phyloP scores from a whole-genome alignment of 768 basidiomycete species.

The Suillus subaureus region DNA sequence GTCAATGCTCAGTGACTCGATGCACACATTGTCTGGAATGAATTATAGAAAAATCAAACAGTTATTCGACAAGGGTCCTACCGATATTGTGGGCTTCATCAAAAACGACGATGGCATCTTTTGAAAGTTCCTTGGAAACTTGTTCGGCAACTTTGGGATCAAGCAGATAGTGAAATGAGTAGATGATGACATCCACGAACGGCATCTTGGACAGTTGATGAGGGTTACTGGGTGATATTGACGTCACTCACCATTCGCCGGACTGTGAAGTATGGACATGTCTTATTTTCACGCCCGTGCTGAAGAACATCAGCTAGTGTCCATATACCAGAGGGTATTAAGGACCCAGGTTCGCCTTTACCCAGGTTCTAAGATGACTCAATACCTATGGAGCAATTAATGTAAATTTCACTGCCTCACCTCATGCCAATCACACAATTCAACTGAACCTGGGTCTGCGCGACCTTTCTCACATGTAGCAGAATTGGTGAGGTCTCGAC shows the following conservation, averaged over 20 bases:
- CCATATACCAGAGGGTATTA: conserved; percentile 87
- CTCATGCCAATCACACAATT: conserved; percentile 95
- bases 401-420: conserved; percentile 43
- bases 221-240: conserved; percentile 2
- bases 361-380: conserved; percentile 67
- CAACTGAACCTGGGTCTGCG: conserved; percentile 85
- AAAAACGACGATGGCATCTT: conserved; percentile 98
- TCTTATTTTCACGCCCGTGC: conserved; percentile 80
- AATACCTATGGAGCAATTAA: conserved; percentile 8
- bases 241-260: conserved; percentile 82
- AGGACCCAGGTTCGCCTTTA: conserved; percentile 75
- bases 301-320: conserved; percentile 92
- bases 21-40: conserved; percentile 89
- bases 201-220: conserved; percentile 67
- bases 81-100: conserved; percentile 99
- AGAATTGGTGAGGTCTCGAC: conserved; percentile 91
- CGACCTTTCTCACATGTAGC: conserved; percentile 81
- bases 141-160: conserved; percentile 99
- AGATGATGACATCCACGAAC: conserved; percentile 95
- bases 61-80: conserved; percentile 29
- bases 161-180: conserved; percentile 97
- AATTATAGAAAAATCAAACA: conserved; percentile 9
- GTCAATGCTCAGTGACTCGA: conserved; percentile 97
- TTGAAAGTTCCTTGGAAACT: conserved; percentile 96
- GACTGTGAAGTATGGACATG: conserved; percentile 96